Conservation (phyloP, 495 filamentous ascomycete species). For the Xylaria flabelliformis region DNA sequence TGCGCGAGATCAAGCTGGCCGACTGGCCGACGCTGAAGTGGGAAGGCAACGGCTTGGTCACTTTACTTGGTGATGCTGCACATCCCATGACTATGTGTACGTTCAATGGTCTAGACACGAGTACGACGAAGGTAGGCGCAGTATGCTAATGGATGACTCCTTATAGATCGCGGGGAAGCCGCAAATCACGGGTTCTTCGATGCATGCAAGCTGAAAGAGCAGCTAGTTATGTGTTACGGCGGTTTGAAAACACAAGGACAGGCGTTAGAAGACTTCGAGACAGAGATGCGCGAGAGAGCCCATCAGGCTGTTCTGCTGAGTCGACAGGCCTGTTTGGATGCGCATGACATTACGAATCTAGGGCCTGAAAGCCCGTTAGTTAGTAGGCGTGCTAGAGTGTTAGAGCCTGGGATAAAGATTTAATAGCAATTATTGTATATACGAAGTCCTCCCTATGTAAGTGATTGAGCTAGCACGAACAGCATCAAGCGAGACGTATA, state of each 20-base stretch:
- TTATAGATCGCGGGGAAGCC: constrained; percentile 59
- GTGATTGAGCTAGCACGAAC: not conserved
- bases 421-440: not conserved
- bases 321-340: constrained; percentile 64
- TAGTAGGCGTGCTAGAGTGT: not conserved
- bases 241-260: constrained; percentile 1
- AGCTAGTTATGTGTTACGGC: constrained; percentile 30
- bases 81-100: constrained; percentile 66
- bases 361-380: constrained; percentile 17
- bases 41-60: constrained; percentile 50
- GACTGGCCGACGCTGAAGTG: constrained; percentile 56
- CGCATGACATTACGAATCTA: constrained; percentile 51
- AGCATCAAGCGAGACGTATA: not conserved
- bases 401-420: constrained; percentile 2
- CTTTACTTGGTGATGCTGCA: constrained; percentile 61
- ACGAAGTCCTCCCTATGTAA: not conserved
- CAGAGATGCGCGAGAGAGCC: constrained; percentile 56
- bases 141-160: constrained; percentile 12
- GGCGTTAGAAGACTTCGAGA: constrained; percentile 52
- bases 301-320: constrained; percentile 53
- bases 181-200: constrained; percentile 57
- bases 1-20: constrained; percentile 55
- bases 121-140: constrained; percentile 41
- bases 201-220: constrained; percentile 10
- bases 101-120: not conserved